These are phyloP conservation scores for Wickerhamia fluorescens DNA, from an alignment of 805 yeast species.

Conservation along the genomic window DNA sequence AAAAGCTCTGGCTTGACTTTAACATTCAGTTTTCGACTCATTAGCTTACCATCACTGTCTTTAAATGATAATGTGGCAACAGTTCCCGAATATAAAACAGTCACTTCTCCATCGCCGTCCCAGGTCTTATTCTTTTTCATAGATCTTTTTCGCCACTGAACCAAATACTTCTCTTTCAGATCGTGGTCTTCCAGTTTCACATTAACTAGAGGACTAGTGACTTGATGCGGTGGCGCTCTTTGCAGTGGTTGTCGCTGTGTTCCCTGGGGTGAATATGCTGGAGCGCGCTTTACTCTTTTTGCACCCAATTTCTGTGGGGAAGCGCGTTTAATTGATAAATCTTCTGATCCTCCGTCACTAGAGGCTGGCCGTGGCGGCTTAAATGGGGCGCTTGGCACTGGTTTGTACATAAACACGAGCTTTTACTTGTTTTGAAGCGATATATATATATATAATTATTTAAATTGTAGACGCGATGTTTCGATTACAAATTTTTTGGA, in stretches of 20 bases:
- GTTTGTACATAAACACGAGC: too few relatives aligned
- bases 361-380: conserved; percentile 37
- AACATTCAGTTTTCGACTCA: conserved; percentile 6
- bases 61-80: conserved; percentile 4
- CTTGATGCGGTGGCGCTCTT: too few relatives aligned
- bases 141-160: conserved; percentile 66
- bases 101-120: conserved; percentile 83
- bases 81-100: conserved; percentile 9
- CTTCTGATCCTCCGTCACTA: neutral
- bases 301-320: neutral
- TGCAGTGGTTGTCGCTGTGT: conserved; percentile 1
- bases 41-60: conserved; percentile 5
- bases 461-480: too few relatives aligned
- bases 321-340: neutral
- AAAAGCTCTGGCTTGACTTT: conserved; percentile 6
- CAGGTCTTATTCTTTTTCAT: conserved; percentile 82
- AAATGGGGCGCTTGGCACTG: conserved; percentile 45
- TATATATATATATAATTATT: too few relatives aligned
- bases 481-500: too few relatives aligned
- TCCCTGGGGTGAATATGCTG: neutral
- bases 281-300: neutral
- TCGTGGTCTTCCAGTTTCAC: too few relatives aligned
- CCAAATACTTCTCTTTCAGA: conserved; percentile 17
- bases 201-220: too few relatives aligned
- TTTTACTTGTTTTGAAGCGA: too few relatives aligned